These are phyloP conservation scores for Suillus clintonianus DNA, from an alignment of 768 basidiomycete genomes.

Conservation along the genomic window DNA sequence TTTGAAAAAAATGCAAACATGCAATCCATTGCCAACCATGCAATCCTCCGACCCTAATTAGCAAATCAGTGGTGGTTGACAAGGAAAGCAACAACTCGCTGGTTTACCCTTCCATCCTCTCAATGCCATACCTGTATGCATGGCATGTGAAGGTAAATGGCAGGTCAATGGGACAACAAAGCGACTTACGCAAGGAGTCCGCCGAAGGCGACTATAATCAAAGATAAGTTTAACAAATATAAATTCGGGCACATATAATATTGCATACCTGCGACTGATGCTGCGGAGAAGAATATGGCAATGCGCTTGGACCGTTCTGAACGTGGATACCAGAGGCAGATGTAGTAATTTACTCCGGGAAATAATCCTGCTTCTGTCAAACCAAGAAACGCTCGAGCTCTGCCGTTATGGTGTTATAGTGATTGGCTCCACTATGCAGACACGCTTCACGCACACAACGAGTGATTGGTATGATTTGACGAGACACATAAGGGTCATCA, in stretches of 20 bases:
- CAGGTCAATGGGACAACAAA: not conserved
- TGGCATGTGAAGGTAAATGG: not conserved
- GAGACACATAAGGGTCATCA: slow-evolving; percentile 41
- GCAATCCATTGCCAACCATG: slow-evolving; percentile 42
- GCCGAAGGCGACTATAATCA: slow-evolving; percentile 42
- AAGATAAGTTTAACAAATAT: not conserved
- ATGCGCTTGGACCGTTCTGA: slow-evolving; percentile 60
- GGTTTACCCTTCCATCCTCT: slow-evolving; percentile 35
- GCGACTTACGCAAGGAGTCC: slow-evolving; percentile 47
- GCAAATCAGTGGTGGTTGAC: not conserved
- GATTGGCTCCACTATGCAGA: not conserved
- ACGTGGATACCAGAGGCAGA: slow-evolving; percentile 63
- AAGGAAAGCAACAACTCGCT: slow-evolving; percentile 28
- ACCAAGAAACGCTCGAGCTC: slow-evolving; percentile 46
- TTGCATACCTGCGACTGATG: slow-evolving; percentile 48
- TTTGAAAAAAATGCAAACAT: slow-evolving; percentile 7
- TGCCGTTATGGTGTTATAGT: slow-evolving; percentile 9
- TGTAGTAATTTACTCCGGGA: slow-evolving; percentile 43
- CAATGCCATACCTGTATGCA: slow-evolving; percentile 34
- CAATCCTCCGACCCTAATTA: slow-evolving; percentile 23
- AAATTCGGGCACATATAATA: not conserved
- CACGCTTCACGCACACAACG: slow-evolving; percentile 28
- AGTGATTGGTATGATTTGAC: slow-evolving; percentile 34
- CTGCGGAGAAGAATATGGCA: slow-evolving; percentile 65
- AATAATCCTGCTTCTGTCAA: slow-evolving; percentile 48